Evolutionary conservation across 768 basidiomycete species (phyloP), one percentile per base, ranked within the genome.

Genomic region (Holtermannia corniformis): DNA sequence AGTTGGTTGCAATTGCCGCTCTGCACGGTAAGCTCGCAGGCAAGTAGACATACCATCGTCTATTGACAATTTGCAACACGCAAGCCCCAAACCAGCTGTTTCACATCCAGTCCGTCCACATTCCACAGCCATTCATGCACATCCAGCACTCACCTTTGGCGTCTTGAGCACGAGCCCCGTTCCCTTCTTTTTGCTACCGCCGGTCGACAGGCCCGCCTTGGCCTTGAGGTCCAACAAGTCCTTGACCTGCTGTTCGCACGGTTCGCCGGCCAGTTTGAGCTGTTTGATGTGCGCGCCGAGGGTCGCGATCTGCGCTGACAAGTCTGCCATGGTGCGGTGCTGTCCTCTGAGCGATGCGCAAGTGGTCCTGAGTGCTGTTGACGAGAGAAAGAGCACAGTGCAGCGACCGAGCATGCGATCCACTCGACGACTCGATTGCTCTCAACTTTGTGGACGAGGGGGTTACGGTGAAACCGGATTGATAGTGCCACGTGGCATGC

Each of bases 121-220:
- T 10, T 21, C 16, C 23, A 47, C 46, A 10, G 11, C 11, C 46
- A 24, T 26, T n/a, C n/a, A 37, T 28, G 25, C 13, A 16, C 16
- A 37, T 7, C 7, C 10, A 7, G n/a, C 20, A 61, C 82, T 51
- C 50, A 86, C 90, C 81, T 99, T 96, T 41, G 91, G 86, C 1
- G 91, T 93, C 76, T 99, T 99, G 61, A 99, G 78, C 52, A 86
- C 67, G 57, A 96, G 65, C 80, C 67, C 62, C 55, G 63, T 58
- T 22, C 55, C 51, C 10, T 44, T 75, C 47, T 80, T 84, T 61
- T 78, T 82, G 20, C 32, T 45, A 26, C 52, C 56, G 25, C 54
- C 55, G 75, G 84, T 85, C 75, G 82, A 82, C 42, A 28, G 51
- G 3, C 51, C 57, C 46, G 68, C 77, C 14, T 73, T 77, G 7